Evolutionary conservation across 352 stramenopile species (phyloP), one percentile per base, ranked within the genome.

Genomic region (Globisporangium orthogonon): DNA sequence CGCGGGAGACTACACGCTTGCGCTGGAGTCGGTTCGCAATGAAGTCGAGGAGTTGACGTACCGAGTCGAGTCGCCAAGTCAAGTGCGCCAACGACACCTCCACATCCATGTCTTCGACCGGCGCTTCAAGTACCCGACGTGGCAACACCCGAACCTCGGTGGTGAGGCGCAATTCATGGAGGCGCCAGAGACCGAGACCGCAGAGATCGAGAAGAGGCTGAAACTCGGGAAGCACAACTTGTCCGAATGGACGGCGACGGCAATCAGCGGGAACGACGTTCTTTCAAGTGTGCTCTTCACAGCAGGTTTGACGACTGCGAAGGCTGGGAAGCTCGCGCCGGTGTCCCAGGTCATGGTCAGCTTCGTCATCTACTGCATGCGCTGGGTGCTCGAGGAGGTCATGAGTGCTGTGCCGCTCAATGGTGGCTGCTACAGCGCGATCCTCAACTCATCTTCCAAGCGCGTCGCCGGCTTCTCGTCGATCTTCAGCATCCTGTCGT

Each of bases 181-280:
- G 9, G 29, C 35, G 7, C 41, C 57, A 0, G 50, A 62, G 1
- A 61, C 60, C n/a, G 72, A 78, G 37, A 48, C 69, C 28, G 54
- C 46, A 0, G 47, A 17, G 10, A 68, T 74, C 46, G 50, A 37
- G 7, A 28, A 59, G 3, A 55, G 66, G 44, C 47, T 71, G 10
- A 31, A 51, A 9, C 14, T n/a, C 4, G 31, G 41, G 31, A 73
- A 74, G 43, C 45, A 66, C 44, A 64, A 73, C 10, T 63, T 95
- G 29, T 60, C 63, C n/a, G 78, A 94, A 63, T 90, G 83, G 69
- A 56, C 76, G n/a, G 73, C 84, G 1, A 96, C 87, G 4, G 76
- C 81, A 5, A 95, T 96, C 63, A 86, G 75, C 41, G 87, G 87
- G 3, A 96, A 96, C 64, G 85, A 96, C 60, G 90, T 96, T 51